Conservation (phyloP, 2,329 filamentous ascomycete species). For the Camptophora hylomeconis region DNA sequence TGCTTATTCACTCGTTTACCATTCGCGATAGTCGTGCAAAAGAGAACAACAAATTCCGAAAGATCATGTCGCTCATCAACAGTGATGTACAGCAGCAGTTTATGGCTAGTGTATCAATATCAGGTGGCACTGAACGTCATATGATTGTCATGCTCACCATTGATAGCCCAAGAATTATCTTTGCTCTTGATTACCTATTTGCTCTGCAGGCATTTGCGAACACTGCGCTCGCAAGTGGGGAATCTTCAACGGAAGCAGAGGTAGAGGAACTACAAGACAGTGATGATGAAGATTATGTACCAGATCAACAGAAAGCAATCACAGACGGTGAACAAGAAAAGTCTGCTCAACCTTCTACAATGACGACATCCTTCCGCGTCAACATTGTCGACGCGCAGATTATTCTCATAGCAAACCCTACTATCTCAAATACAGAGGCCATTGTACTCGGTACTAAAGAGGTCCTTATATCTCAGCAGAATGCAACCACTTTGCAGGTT, state of each 20-base stretch:
- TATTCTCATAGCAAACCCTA: slow-evolving; percentile 88
- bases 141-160: slow-evolving; percentile 86
- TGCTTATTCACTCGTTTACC: slow-evolving; percentile 86
- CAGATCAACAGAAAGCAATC: slow-evolving; percentile 34
- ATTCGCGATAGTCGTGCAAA: slow-evolving; percentile 82
- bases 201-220: slow-evolving; percentile 74
- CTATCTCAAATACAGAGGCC: slow-evolving; percentile 80
- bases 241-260: slow-evolving; percentile 39
- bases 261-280: slow-evolving; percentile 34
- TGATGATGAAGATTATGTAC: slow-evolving; percentile 24
- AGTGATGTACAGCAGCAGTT: slow-evolving; percentile 87
- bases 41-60: slow-evolving; percentile 89
- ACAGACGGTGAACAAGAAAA: slow-evolving; percentile 32
- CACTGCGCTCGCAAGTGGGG: slow-evolving; percentile 46
- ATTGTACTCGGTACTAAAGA: slow-evolving; percentile 93
- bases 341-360: slow-evolving; percentile 28
- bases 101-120: slow-evolving; percentile 93
- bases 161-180: slow-evolving; percentile 87
- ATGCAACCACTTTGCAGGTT: slow-evolving; percentile 84
- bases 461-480: slow-evolving; percentile 81
- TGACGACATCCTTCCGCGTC: slow-evolving; percentile 74
- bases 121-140: slow-evolving; percentile 65
- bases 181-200: slow-evolving; percentile 91
- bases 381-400: slow-evolving; percentile 95
- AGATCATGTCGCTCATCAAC: slow-evolving; percentile 96